Conservation (phyloP, 805 yeast species). For the Kazachstania martiniae region DNA sequence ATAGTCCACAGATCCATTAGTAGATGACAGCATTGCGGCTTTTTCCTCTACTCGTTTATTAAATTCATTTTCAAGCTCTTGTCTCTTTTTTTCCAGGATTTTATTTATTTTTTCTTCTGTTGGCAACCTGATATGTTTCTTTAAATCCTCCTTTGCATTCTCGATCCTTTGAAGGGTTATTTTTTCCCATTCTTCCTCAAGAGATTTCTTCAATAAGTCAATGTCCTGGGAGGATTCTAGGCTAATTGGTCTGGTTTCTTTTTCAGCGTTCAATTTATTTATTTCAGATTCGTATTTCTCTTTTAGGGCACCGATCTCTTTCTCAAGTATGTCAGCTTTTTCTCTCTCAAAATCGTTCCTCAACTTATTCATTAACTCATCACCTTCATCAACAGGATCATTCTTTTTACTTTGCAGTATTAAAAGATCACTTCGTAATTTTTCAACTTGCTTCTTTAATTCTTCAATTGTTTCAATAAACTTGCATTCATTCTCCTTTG, state of each 20-base stretch:
- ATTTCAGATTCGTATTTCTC: conserved; percentile 19
- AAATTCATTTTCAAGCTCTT: conserved; percentile 17
- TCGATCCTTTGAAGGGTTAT: conserved; percentile 23
- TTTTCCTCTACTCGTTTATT: conserved; percentile 11
- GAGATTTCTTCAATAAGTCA: conserved; percentile 20
- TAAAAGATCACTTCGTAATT: conserved; percentile 9
- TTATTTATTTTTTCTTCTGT: conserved; percentile 49
- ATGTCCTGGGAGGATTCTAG: conserved; percentile 1
- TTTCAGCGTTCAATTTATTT: conserved; percentile 6
- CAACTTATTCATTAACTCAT: conserved; percentile 24
- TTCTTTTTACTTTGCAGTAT: no score
- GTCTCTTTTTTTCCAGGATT: conserved; percentile 34
- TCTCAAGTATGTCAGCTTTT: conserved; percentile 11
- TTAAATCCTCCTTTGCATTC: conserved; percentile 35
- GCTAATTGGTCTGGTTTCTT: conserved; percentile 7
- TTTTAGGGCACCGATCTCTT: conserved; percentile 13
- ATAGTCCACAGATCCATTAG: no score
- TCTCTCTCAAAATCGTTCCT: conserved; percentile 18
- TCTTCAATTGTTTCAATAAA: conserved; percentile 5
- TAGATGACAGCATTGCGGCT: conserved; percentile 4
- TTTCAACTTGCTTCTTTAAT: conserved; percentile 15
- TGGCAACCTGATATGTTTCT: conserved; percentile 37
- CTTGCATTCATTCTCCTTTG: conserved; percentile 2
- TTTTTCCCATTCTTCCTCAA: conserved; percentile 30
- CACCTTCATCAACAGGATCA: conserved; percentile 13